These are phyloP conservation scores for Amaranthus tricolor DNA, from an alignment of 179 eudicot species.

Conservation along the genomic window DNA sequence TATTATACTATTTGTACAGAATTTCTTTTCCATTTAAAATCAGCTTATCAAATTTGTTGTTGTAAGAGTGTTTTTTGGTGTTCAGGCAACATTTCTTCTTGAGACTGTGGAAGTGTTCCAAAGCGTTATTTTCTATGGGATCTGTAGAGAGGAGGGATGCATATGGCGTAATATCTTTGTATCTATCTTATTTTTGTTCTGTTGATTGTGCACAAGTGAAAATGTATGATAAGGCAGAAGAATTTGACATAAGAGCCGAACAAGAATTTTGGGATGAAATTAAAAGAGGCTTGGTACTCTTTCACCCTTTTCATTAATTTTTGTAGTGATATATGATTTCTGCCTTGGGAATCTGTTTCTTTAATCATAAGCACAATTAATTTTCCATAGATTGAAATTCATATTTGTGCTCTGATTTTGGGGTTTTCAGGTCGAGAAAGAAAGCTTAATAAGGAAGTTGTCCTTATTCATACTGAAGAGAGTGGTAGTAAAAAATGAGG, in stretches of 20 bases:
- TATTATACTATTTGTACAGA: slow-evolving; percentile 3
- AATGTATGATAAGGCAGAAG: slow-evolving; percentile 42
- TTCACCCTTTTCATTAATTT: slow-evolving; percentile 9
- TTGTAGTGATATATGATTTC: neutral
- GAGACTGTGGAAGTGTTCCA: slow-evolving; percentile 75
- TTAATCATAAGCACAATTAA: neutral
- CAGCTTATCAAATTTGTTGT: neutral
- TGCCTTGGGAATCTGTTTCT: neutral
- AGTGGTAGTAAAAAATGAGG: slow-evolving; percentile 43
- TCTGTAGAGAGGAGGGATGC: slow-evolving; percentile 87
- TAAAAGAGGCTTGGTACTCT: slow-evolving; percentile 83
- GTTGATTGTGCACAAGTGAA: slow-evolving; percentile 34
- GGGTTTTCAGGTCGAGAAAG: slow-evolving; percentile 66
- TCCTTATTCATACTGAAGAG: slow-evolving; percentile 71
- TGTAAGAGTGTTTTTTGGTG: slow-evolving; percentile 19
- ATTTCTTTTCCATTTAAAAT: neutral
- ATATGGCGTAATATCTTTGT: slow-evolving; percentile 72
- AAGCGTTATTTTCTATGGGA: slow-evolving; percentile 60
- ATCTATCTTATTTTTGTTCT: slow-evolving; percentile 58
- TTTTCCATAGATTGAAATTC: neutral
- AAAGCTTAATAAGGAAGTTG: slow-evolving; percentile 80
- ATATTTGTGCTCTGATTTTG: slow-evolving; percentile 9
- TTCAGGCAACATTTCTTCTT: slow-evolving; percentile 57
- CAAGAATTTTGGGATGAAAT: slow-evolving; percentile 84
- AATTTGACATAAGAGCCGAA: slow-evolving; percentile 65